phyloP scores from a whole-genome alignment of 352 stramenopile species.

The Pythium volutum region DNA sequence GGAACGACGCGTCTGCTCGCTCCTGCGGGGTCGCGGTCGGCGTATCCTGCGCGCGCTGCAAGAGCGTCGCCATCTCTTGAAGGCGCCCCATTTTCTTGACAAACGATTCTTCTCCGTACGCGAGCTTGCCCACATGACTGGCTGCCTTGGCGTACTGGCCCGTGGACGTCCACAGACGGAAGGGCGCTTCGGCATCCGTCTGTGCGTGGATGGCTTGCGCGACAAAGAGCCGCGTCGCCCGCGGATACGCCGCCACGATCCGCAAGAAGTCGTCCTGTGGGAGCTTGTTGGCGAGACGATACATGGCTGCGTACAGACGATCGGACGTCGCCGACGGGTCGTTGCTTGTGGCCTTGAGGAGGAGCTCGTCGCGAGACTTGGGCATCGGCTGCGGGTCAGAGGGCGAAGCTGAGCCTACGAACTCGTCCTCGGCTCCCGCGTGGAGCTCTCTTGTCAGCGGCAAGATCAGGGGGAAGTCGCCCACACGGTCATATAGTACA shows the following conservation, averaged over 20 bases:
- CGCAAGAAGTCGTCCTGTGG: slow-evolving; percentile 34
- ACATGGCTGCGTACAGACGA: slow-evolving; percentile 39
- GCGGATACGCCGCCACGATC: slow-evolving; percentile 42
- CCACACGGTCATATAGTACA: slow-evolving; percentile 34
- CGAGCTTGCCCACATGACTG: slow-evolving; percentile 36
- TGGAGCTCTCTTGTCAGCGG: slow-evolving; percentile 35
- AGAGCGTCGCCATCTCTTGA: slow-evolving; percentile 34
- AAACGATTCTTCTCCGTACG: slow-evolving; percentile 45
- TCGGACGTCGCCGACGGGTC: slow-evolving; percentile 49
- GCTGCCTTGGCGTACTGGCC: slow-evolving; percentile 35
- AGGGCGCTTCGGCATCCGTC: slow-evolving; percentile 29
- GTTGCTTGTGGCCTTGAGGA: slow-evolving; percentile 39
- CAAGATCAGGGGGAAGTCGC: slow-evolving; percentile 39
- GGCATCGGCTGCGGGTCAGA: background rate
- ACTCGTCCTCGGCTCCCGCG: background rate
- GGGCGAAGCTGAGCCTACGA: background rate
- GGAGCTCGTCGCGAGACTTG: slow-evolving; percentile 37
- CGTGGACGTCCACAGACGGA: slow-evolving; percentile 29
- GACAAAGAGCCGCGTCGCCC: slow-evolving; percentile 37
- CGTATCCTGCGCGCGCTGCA: slow-evolving; percentile 17
- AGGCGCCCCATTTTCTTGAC: slow-evolving; percentile 37
- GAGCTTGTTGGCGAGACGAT: slow-evolving; percentile 31
- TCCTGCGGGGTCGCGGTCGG: background rate
- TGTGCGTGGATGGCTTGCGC: slow-evolving; percentile 38
- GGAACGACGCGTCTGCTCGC: slow-evolving; percentile 36